Conservation (phyloP, 169 alveolate species). For the Ichthyophthirius multifiliis region DNA sequence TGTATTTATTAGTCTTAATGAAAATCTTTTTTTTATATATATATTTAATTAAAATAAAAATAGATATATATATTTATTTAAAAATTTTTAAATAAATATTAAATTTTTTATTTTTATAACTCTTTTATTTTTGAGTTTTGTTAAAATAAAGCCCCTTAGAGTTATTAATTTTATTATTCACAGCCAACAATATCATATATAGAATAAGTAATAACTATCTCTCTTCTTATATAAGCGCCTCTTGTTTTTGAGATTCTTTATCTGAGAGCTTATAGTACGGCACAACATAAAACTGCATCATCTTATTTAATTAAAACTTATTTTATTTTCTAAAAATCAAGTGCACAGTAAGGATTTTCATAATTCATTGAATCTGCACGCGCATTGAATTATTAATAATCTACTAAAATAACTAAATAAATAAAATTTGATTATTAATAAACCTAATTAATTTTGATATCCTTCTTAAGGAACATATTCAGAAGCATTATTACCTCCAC, state of each 20-base stretch:
- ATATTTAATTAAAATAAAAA: neutral
- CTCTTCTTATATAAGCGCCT: constrained; percentile 53
- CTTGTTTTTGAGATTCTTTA: constrained; percentile 65
- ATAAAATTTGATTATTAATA: neutral
- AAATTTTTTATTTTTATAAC: neutral
- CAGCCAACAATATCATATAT: constrained; percentile 63
- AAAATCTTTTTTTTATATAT: constrained; percentile 37
- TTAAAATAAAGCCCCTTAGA: constrained; percentile 23
- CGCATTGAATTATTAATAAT: neutral
- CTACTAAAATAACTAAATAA: neutral
- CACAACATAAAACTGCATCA: constrained; percentile 52
- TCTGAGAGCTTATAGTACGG: constrained; percentile 67
- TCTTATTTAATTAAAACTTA: neutral
- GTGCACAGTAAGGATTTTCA: neutral
- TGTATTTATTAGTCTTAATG: constrained; percentile 71
- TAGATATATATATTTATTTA: neutral
- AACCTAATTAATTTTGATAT: constrained; percentile 5
- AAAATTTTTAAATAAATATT: neutral
- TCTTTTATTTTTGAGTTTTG: constrained; percentile 13
- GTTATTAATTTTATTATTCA: constrained; percentile 21
- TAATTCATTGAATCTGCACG: neutral
- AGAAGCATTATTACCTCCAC: too few species aligned
- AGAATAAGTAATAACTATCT: constrained; percentile 47
- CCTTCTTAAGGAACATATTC: constrained; percentile 16
- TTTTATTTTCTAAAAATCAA: constrained; percentile 30